Percentiles rank a stretch among this genome's conserved stretches.
These are phyloP conservation scores for Pseudotsuga menziesii DNA, from an alignment of 75 land plant genomes.

Conservation along the genomic window DNA sequence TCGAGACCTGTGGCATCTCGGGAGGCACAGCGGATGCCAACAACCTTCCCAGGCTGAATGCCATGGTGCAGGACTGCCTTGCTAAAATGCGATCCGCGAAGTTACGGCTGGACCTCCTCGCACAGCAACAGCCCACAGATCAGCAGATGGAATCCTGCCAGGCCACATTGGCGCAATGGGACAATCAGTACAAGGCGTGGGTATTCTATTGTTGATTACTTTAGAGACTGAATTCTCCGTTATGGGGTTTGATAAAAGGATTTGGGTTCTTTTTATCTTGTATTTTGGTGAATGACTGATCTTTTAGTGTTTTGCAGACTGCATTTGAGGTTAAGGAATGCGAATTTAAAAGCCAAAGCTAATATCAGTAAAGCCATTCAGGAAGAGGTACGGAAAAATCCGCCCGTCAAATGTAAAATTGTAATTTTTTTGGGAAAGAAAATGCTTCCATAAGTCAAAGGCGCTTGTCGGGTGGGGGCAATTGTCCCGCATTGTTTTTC, in stretches of 20 bases:
- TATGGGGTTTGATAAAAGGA: no score
- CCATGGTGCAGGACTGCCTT: conserved; percentile 50
- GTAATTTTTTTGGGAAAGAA: no score
- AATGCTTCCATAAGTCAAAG: no score
- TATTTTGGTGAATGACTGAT: no score
- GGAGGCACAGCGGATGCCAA: conserved; percentile 24
- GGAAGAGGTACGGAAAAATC: conserved; percentile 39
- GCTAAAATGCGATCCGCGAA: conserved; percentile 36
- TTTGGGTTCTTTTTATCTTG: no score
- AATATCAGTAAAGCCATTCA: conserved; percentile 67
- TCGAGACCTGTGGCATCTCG: conserved; percentile 21
- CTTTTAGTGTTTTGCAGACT: conserved; percentile 21
- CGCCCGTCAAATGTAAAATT: neutral
- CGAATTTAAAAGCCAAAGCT: conserved; percentile 63
- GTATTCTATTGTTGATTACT: no score
- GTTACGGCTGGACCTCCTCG: conserved; percentile 51
- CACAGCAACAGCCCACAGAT: conserved; percentile 48
- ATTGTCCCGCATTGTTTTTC: no score
- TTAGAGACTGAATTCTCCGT: no score
- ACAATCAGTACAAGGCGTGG: no score
- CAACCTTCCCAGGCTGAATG: conserved; percentile 54
- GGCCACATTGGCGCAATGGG: no score
- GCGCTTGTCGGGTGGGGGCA: no score
- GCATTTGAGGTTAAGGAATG: conserved; percentile 39
- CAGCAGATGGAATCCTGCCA: conserved; percentile 16